phyloP scores from a whole-genome alignment of 129 eudicot genomes.

The Centaurea solstitialis region DNA sequence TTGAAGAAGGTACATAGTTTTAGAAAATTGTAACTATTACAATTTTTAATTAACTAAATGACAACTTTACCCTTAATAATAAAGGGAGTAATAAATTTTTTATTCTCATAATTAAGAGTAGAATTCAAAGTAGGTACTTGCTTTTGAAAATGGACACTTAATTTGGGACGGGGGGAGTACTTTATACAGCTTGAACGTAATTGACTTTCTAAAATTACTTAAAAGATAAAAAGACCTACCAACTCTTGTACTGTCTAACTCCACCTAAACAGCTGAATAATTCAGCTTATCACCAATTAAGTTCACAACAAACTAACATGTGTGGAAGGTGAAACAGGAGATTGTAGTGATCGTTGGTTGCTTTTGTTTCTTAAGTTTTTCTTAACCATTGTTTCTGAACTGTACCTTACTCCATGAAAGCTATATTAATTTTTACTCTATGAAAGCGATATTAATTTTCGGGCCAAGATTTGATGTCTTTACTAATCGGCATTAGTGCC shows the following conservation, averaged over 20 bases:
- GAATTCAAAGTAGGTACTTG: not conserved
- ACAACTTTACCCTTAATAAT: not conserved
- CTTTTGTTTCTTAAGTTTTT: not conserved
- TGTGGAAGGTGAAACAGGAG: not conserved
- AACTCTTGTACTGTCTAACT: no score
- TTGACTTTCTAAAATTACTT: not conserved
- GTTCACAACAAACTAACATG: not conserved
- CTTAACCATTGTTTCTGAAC: not conserved
- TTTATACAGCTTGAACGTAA: not conserved
- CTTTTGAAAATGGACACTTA: not conserved
- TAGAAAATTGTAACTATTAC: not conserved
- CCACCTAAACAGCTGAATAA: not conserved
- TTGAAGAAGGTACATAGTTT: not conserved
- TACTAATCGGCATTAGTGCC: slow-evolving; percentile 5
- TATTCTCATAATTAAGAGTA: not conserved
- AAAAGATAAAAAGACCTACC: not conserved
- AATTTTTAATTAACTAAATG: not conserved
- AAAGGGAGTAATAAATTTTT: not conserved
- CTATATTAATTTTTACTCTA: not conserved
- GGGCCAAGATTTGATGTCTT: not conserved
- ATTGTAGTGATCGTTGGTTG: not conserved
- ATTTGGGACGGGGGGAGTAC: not conserved
- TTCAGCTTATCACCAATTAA: not conserved
- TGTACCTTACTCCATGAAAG: not conserved
- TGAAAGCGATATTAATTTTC: not conserved